A percentile compares a stretch with the other conserved stretches of the same genome.
Evolutionary conservation across 495 filamentous ascomycete genomes (phyloP).

Genomic region (Neurospora terricola): DNA sequence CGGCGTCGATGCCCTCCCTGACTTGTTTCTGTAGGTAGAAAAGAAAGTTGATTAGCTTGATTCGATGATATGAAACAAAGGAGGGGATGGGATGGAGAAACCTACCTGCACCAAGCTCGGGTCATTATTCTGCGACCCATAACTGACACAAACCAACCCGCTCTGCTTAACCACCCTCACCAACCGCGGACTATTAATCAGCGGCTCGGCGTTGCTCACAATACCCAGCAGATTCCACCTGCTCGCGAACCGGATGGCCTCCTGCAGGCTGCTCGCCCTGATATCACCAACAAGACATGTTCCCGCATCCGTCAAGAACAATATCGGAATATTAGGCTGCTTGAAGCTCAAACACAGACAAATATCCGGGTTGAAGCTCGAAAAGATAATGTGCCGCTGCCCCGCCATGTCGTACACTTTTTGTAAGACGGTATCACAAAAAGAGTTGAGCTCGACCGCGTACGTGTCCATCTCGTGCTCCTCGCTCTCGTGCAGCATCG

Average conservation of each 20-base stretch:
- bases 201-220: slow-evolving; percentile 71
- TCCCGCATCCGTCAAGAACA: slow-evolving; percentile 89
- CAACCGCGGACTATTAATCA: slow-evolving; percentile 80
- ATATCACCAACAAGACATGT: slow-evolving; percentile 71
- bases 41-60: slow-evolving; percentile 15
- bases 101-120: slow-evolving; percentile 71
- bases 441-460: slow-evolving; percentile 92
- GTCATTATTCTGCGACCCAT: slow-evolving; percentile 82
- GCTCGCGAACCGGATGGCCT: slow-evolving; percentile 87
- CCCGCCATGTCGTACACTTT: slow-evolving; percentile 67
- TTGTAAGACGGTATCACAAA: slow-evolving; percentile 83
- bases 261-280: slow-evolving; percentile 83
- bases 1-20: slow-evolving; percentile 89
- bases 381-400: slow-evolving; percentile 84
- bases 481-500: slow-evolving; percentile 89
- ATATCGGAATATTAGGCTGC: slow-evolving; percentile 84
- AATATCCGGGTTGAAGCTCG: slow-evolving; percentile 92
- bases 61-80: not conserved
- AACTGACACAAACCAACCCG: slow-evolving; percentile 92
- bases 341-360: slow-evolving; percentile 92
- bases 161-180: slow-evolving; percentile 94
- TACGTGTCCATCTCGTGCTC: slow-evolving; percentile 97
- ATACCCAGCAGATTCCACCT: slow-evolving; percentile 92
- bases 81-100: not conserved
- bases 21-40: slow-evolving; percentile 62